Evolutionary conservation across 768 basidiomycete genomes (phyloP), one percentile per base, ranked within the genome.

Genomic region (Serendipita sp.): DNA sequence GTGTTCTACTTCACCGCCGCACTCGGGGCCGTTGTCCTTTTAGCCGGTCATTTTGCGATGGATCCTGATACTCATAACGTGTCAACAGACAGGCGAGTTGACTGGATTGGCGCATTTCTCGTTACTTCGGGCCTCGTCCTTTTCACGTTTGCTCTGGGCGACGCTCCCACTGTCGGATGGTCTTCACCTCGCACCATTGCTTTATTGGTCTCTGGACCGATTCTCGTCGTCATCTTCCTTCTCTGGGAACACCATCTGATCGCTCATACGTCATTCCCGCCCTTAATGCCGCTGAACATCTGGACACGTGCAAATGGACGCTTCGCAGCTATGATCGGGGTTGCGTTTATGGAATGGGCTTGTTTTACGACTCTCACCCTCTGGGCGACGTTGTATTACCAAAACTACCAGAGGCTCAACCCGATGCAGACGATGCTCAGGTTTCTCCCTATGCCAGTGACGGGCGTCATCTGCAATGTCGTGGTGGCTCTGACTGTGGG

Each of bases 51-150:
- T 1, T 63, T 85, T n/a, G 78, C 79, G 2, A 82, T 94, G 34
- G 85, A 88, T 35, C 41, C 73, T 0, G 91, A 93, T 68, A 60
- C 69, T 5, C 28, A 60, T 0, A 4, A 23, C n/a, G 10, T 30
- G 8, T 30, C 18, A 10, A 34, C 4, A 30, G 56, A 60, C 18
- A 72, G 76, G 30, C 76, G 83, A 0, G 78, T 91, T 0, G 91
- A 93, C 66, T 91, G 88, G 88, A 72, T 88, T 18, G 91, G 91
- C 2, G 86, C 85, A 0, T 72, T 78, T 15, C 72, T 91, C 13
- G 74, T 83, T 64, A 89, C 88, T 0, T 71, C 75, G 0, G 88
- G 86, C 0, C 74, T 91, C 36, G 80, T 86, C 1, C 73, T 91
- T 0, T 77, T 92, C 67, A 78, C 85, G 5, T 91, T 90, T 68